phyloP scores from a whole-genome alignment of 768 basidiomycete genomes.

The Podaxis mareebaensis region DNA sequence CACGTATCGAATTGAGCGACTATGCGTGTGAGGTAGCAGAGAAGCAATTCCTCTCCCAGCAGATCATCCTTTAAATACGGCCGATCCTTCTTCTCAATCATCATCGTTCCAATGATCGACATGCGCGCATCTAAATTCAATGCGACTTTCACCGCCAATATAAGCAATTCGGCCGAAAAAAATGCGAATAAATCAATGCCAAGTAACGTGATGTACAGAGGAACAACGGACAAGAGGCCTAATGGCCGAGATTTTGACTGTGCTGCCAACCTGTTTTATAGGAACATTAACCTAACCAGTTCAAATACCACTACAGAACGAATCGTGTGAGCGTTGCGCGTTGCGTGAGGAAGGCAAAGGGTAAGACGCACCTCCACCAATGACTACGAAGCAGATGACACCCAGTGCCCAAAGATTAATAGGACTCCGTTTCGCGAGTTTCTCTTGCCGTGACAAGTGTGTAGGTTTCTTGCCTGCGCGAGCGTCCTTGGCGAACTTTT shows the following conservation, averaged over 20 bases:
- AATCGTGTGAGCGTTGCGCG: not conserved
- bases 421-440: conserved; percentile 70
- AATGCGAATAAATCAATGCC: not conserved
- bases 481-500: conserved; percentile 75
- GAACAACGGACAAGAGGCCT: not conserved
- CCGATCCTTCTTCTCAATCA: too few relatives aligned
- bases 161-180: not conserved
- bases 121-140: too few relatives aligned
- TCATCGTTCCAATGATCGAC: too few relatives aligned
- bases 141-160: too few relatives aligned
- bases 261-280: conserved; percentile 37
- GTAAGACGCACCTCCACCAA: conserved; percentile 70
- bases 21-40: too few relatives aligned
- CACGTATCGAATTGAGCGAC: too few relatives aligned
- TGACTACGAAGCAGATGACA: conserved; percentile 71
- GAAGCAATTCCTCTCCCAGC: too few relatives aligned
- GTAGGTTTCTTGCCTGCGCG: conserved; percentile 75
- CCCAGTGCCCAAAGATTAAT: conserved; percentile 76
- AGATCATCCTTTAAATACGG: too few relatives aligned
- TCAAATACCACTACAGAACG: conserved; percentile 70
- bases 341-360: not conserved
- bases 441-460: conserved; percentile 71
- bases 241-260: not conserved
- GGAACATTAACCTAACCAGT: conserved; percentile 62
- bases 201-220: conserved; percentile 3